Conservation (phyloP, 2,329 filamentous ascomycete genomes). For the Phaeosphaeria sp. region DNA sequence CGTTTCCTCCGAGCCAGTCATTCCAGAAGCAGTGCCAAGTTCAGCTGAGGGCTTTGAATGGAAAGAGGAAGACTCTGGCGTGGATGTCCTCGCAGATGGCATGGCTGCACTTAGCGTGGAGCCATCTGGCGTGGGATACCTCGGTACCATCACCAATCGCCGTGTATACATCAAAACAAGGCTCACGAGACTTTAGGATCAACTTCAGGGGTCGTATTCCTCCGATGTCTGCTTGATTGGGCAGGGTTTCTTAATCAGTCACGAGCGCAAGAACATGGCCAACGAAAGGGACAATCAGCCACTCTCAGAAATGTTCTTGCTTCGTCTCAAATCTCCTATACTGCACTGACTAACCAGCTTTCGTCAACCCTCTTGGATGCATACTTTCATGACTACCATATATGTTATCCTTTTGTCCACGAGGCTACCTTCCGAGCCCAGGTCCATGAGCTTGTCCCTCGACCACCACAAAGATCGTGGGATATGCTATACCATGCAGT, state of each 20-base stretch:
- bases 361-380: slow-evolving; percentile 29
- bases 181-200: slow-evolving; percentile 17
- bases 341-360: slow-evolving; percentile 26
- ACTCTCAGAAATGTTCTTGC: slow-evolving; percentile 22
- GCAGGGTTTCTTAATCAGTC: slow-evolving; percentile 34
- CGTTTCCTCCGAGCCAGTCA: slow-evolving; percentile 17
- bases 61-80: slow-evolving; percentile 27
- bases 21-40: slow-evolving; percentile 33
- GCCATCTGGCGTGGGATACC: slow-evolving; percentile 33
- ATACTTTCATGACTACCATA: slow-evolving; percentile 32
- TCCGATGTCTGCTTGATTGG: slow-evolving; percentile 34
- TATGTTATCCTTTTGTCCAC: slow-evolving; percentile 33
- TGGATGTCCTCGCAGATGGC: slow-evolving; percentile 31
- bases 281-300: slow-evolving; percentile 11
- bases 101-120: slow-evolving; percentile 36
- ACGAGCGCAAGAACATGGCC: slow-evolving; percentile 15
- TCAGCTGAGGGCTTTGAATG: slow-evolving; percentile 34
- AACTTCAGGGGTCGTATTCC: slow-evolving; percentile 33
- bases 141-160: slow-evolving; percentile 14
- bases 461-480: slow-evolving; percentile 28
- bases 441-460: slow-evolving; percentile 31
- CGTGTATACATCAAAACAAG: neutral
- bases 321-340: slow-evolving; percentile 30
- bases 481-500: slow-evolving; percentile 34
- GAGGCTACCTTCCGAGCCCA: slow-evolving; percentile 36